Conservation (phyloP, 164 flowering plant genomes). For the Brasenia schreberi region DNA sequence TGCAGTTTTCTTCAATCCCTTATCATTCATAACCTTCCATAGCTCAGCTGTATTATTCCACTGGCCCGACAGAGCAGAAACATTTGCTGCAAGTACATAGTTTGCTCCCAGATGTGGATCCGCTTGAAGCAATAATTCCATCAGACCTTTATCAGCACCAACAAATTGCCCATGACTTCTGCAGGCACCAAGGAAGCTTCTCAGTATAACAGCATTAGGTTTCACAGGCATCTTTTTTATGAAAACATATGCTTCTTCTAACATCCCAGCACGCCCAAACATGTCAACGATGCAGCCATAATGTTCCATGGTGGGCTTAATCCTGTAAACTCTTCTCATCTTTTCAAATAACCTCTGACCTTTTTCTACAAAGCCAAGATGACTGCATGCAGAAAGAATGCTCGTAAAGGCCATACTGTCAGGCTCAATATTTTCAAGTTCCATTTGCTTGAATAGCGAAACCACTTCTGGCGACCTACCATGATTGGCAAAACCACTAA, state of each 20-base stretch:
- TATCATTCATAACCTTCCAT: slow-evolving; percentile 34
- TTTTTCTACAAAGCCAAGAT: slow-evolving; percentile 33
- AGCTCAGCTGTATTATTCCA: slow-evolving; percentile 40
- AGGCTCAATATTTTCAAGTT: slow-evolving; percentile 23
- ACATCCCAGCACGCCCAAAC: slow-evolving; percentile 40
- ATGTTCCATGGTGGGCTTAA: slow-evolving; percentile 40
- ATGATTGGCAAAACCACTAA: slow-evolving; percentile 39
- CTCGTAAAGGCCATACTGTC: slow-evolving; percentile 35
- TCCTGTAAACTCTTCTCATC: slow-evolving; percentile 28
- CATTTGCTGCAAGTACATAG: slow-evolving; percentile 34
- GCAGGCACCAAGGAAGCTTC: slow-evolving; percentile 40
- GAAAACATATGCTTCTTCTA: slow-evolving; percentile 31
- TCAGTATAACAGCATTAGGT: slow-evolving; percentile 47
- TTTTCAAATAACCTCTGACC: slow-evolving; percentile 27
- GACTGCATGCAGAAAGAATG: slow-evolving; percentile 42
- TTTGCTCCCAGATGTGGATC: slow-evolving; percentile 33
- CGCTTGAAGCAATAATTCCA: slow-evolving; percentile 25
- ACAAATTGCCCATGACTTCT: slow-evolving; percentile 23
- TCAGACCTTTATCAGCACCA: slow-evolving; percentile 32
- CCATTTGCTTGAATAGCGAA: slow-evolving; percentile 28
- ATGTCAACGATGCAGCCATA: slow-evolving; percentile 43
- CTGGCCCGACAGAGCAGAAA: slow-evolving; percentile 28
- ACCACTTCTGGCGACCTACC: slow-evolving; percentile 44
- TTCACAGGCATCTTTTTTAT: slow-evolving; percentile 30
- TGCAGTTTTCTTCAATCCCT: slow-evolving; percentile 33